A percentile compares a stretch with the other conserved stretches of the same genome.
Evolutionary conservation across 164 flowering plant genomes (phyloP).

Genomic region (Magnolia kwangsiensis): DNA sequence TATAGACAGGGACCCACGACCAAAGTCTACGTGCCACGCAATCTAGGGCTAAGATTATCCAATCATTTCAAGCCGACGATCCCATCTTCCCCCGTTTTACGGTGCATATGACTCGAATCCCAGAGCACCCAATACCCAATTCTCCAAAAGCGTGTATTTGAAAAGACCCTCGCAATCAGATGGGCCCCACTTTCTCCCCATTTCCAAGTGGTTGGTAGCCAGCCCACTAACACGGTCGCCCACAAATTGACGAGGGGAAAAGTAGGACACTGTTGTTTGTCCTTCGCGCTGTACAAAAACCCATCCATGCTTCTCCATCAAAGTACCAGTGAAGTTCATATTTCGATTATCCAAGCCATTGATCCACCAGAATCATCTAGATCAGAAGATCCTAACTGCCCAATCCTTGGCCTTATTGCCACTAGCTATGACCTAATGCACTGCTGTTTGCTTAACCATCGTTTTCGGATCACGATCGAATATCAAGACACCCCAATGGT

Average conservation of each 20-base stretch:
- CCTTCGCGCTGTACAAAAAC: not conserved
- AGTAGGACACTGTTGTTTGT: not conserved
- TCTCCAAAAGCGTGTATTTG: not conserved
- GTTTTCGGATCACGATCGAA: no score
- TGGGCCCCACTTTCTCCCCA: not conserved
- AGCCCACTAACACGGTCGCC: not conserved
- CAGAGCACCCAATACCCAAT: not conserved
- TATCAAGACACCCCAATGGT: no score
- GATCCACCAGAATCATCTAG: no score
- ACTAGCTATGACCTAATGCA: no score
- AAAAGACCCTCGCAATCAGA: not conserved
- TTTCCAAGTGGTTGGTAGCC: constrained; percentile 5
- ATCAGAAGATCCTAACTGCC: no score
- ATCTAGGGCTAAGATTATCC: not conserved
- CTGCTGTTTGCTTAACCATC: no score
- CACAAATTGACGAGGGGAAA: not conserved
- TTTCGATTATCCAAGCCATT: no score
- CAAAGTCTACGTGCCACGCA: not conserved
- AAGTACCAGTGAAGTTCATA: not conserved
- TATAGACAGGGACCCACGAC: not conserved
- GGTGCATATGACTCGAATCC: constrained; percentile 1
- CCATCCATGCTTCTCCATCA: not conserved
- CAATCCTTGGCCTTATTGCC: no score
- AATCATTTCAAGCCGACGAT: not conserved
- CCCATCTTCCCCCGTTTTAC: not conserved